Conservation (phyloP, 2,329 filamentous ascomycete species). For the Plectosphaerella cucumerina region DNA sequence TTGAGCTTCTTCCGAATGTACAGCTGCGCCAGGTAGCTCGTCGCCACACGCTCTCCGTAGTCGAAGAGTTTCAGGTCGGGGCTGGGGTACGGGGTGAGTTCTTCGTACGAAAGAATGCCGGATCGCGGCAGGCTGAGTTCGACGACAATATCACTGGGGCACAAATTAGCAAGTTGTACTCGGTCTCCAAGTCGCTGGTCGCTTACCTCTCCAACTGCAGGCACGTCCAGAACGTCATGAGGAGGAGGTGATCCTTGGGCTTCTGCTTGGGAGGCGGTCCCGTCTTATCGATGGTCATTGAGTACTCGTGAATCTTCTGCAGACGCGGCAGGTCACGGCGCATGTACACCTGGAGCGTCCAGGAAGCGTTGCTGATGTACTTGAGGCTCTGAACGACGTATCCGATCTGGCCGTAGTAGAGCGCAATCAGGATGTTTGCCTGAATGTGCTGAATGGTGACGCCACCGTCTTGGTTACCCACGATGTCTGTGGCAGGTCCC, state of each 20-base stretch:
- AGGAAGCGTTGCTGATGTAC: conserved; percentile 53
- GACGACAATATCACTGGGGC: conserved; percentile 83
- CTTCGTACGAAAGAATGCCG: conserved; percentile 56
- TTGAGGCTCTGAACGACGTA: conserved; percentile 80
- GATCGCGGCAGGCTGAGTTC: conserved; percentile 67
- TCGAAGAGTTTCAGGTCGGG: conserved; percentile 32
- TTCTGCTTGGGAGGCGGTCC: conserved; percentile 32
- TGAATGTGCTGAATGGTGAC: conserved; percentile 82
- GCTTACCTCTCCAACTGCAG: conserved; percentile 81
- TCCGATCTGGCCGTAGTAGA: conserved; percentile 86
- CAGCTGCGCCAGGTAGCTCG: conserved; percentile 60
- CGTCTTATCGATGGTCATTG: conserved; percentile 8
- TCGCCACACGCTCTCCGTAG: conserved; percentile 43
- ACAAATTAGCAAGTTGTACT: too few relatives aligned
- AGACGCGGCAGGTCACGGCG: conserved; percentile 55
- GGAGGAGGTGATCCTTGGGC: conserved; percentile 57
- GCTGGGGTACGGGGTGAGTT: conserved; percentile 64
- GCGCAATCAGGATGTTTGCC: conserved; percentile 74
- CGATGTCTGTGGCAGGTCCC: conserved; percentile 77
- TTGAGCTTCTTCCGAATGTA: conserved; percentile 63
- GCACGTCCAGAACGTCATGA: conserved; percentile 88
- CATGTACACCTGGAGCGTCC: conserved; percentile 66
- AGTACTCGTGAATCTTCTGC: conserved; percentile 29
- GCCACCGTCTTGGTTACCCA: conserved; percentile 75
- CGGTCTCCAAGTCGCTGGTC: too few relatives aligned